A percentile compares a stretch with the other conserved stretches of the same genome.
Evolutionary conservation across 2,329 filamentous ascomycete species (phyloP).

Genomic region (Epichloe aotearoae): DNA sequence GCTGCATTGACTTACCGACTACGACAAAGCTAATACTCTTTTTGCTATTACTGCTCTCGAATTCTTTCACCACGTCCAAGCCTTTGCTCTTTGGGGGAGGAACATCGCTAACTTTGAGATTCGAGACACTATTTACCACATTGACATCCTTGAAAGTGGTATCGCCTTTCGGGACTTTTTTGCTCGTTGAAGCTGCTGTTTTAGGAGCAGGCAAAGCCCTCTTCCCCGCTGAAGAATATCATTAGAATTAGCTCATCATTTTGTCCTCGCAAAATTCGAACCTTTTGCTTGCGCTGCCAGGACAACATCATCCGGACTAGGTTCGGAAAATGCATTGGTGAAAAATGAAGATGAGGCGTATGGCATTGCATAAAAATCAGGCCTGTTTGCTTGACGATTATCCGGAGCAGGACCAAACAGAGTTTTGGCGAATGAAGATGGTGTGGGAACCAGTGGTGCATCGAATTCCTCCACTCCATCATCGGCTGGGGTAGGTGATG

Average conservation of each 20-base stretch:
- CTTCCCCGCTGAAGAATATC: slow-evolving; percentile 35
- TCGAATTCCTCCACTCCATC: not conserved
- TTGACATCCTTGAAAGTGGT: slow-evolving; percentile 13
- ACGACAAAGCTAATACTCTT: slow-evolving; percentile 83
- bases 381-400: slow-evolving; percentile 14
- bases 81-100: slow-evolving; percentile 61
- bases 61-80: slow-evolving; percentile 72
- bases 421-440: slow-evolving; percentile 44
- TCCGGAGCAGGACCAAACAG: slow-evolving; percentile 33
- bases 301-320: slow-evolving; percentile 86
- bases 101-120: slow-evolving; percentile 33
- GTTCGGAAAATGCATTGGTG: slow-evolving; percentile 60
- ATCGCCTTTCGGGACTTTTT: slow-evolving; percentile 25
- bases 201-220: slow-evolving; percentile 29
- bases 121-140: slow-evolving; percentile 18
- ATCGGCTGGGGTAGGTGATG: not conserved
- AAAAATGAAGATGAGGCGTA: slow-evolving; percentile 37
- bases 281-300: slow-evolving; percentile 78
- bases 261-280: slow-evolving; percentile 48
- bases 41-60: slow-evolving; percentile 66
- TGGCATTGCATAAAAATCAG: slow-evolving; percentile 29
- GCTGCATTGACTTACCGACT: slow-evolving; percentile 49
- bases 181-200: slow-evolving; percentile 15
- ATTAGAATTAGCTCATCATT: slow-evolving; percentile 41
- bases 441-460: slow-evolving; percentile 16